phyloP scores from a whole-genome alignment of 164 flowering plant species.

The Chimonanthus praecox region DNA sequence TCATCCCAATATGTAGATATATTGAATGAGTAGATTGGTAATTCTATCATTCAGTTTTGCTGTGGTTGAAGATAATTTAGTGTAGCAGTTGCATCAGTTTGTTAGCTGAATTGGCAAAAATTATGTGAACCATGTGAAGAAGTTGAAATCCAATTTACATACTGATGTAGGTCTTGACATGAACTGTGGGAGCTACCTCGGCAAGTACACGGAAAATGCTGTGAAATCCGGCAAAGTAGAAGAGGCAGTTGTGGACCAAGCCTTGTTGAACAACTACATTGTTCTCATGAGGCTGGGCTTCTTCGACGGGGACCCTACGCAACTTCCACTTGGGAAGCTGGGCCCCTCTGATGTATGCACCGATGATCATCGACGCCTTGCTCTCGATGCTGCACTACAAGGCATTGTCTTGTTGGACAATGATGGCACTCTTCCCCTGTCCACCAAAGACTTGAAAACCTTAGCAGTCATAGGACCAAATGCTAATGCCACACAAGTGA shows the following conservation, averaged over 20 bases:
- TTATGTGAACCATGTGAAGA: no score
- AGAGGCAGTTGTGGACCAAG: conserved; percentile 37
- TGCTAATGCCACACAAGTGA: conserved; percentile 41
- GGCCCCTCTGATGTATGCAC: conserved; percentile 55
- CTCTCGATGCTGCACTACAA: conserved; percentile 65
- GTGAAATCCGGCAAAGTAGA: conserved; percentile 37
- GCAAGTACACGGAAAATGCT: conserved; percentile 41
- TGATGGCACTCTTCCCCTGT: conserved; percentile 41
- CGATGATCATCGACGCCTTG: conserved; percentile 30
- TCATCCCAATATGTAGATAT: no score
- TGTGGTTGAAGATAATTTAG: no score
- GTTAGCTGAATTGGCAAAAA: no score
- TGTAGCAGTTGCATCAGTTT: no score
- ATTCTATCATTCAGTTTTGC: no score
- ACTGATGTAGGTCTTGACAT: conserved; percentile 48
- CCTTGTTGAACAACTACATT: conserved; percentile 41
- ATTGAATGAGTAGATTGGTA: no score
- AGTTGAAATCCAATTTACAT: neutral
- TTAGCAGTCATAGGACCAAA: conserved; percentile 66
- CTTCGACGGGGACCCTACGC: conserved; percentile 53
- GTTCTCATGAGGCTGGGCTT: conserved; percentile 72
- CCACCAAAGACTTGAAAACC: conserved; percentile 12
- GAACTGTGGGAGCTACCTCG: conserved; percentile 51
- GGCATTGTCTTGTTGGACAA: conserved; percentile 67
- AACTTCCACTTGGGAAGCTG: conserved; percentile 45